A percentile compares a stretch with the other conserved stretches of the same genome.
phyloP scores from a whole-genome alignment of 345 rosid species.

The Gossypium thurberi region DNA sequence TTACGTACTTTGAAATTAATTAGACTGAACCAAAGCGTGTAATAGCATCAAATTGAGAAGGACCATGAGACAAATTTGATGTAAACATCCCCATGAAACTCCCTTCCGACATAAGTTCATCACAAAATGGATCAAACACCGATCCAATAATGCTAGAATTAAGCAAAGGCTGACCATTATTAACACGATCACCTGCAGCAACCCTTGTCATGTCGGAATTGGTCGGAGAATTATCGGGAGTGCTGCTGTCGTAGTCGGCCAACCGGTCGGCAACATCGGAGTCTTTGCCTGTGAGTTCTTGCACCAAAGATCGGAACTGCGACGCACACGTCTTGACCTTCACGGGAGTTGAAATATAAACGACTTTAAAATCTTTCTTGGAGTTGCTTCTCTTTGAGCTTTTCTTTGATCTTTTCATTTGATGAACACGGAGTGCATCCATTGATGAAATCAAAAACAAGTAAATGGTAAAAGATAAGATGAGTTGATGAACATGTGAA shows the following conservation, averaged over 20 bases:
- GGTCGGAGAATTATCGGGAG: neutral
- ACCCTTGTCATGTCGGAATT: slow-evolving; percentile 10
- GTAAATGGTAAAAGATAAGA: neutral
- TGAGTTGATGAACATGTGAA: neutral
- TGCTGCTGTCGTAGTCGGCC: slow-evolving; percentile 18
- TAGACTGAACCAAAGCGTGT: slow-evolving; percentile 1
- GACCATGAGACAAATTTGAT: slow-evolving; percentile 20
- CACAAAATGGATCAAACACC: slow-evolving; percentile 16
- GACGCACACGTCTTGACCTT: slow-evolving; percentile 67
- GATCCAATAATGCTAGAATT: slow-evolving; percentile 1
- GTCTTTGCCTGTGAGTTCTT: slow-evolving; percentile 81
- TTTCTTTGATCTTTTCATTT: slow-evolving; percentile 13
- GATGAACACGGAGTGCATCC: slow-evolving; percentile 28
- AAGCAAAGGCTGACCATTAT: neutral
- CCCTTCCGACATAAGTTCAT: slow-evolving; percentile 18
- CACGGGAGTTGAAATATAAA: slow-evolving; percentile 79
- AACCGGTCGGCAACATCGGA: slow-evolving; percentile 40
- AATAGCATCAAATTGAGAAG: slow-evolving; percentile 23
- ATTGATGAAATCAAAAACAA: neutral
- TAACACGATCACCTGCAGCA: slow-evolving; percentile 13
- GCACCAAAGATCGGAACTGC: slow-evolving; percentile 68
- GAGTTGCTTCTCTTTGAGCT: neutral
- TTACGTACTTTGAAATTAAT: neutral
- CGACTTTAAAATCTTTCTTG: slow-evolving; percentile 52
- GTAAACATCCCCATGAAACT: slow-evolving; percentile 30